Percentiles rank a stretch among this genome's conserved stretches.
Conservation (phyloP, 345 rosid species). For the Eucalyptus guilfoylei region DNA sequence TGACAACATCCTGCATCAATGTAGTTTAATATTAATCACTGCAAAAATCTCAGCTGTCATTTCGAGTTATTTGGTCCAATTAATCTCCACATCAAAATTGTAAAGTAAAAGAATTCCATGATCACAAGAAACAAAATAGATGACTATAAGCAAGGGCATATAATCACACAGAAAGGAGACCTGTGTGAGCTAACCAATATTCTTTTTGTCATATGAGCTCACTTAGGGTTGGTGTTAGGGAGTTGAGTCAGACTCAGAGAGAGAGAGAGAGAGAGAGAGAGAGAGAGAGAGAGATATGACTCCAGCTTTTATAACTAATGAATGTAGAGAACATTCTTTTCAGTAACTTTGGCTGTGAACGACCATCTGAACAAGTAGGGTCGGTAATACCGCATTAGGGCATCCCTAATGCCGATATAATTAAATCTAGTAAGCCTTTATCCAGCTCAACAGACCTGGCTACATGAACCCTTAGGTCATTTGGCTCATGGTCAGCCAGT, state of each 20-base stretch:
- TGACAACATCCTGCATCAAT: slow-evolving; percentile 50
- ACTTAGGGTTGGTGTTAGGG: not conserved
- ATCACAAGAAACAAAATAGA: not conserved
- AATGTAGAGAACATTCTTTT: not conserved
- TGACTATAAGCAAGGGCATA: not conserved
- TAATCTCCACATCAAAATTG: not conserved
- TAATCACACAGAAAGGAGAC: not conserved
- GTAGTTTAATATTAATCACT: not conserved
- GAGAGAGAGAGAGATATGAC: not conserved
- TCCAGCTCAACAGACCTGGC: not conserved
- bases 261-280: not conserved
- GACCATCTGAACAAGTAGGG: not conserved
- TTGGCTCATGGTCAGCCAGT: not conserved
- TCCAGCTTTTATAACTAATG: not conserved
- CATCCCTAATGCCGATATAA: not conserved
- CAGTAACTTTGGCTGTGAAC: not conserved
- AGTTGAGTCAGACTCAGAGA: not conserved
- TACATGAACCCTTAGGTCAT: not conserved
- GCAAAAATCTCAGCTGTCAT: not conserved
- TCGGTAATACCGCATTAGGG: not conserved
- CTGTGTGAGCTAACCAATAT: not conserved
- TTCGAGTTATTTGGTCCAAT: not conserved
- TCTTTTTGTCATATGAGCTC: not conserved
- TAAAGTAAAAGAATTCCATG: not conserved
- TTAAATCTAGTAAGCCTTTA: not conserved